phyloP scores from a whole-genome alignment of 169 alveolate species.

The Eimeria brunetti region DNA sequence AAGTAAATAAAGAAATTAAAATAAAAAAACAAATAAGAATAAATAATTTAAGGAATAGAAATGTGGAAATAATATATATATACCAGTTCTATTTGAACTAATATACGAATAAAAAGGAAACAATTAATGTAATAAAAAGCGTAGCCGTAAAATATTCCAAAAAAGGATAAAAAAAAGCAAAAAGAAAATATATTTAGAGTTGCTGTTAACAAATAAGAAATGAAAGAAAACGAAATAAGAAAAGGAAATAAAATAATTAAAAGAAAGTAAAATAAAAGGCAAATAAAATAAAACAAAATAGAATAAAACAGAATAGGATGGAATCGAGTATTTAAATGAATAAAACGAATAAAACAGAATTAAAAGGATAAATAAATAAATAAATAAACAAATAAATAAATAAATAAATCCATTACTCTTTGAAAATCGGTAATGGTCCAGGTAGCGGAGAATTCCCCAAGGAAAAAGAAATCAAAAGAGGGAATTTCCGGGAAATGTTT shows the following conservation, averaged over 20 bases:
- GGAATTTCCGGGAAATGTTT: neutral
- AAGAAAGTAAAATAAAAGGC: no score
- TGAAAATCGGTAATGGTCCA: constrained; percentile 71
- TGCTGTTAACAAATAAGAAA: no score
- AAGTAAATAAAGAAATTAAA: no score
- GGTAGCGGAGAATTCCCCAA: constrained; percentile 29
- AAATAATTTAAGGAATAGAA: neutral
- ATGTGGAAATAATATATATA: neutral
- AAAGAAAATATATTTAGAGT: neutral
- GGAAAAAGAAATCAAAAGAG: constrained; percentile 24
- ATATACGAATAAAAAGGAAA: neutral
- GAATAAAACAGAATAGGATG: neutral
- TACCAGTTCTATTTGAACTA: neutral
- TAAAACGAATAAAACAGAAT: no score
- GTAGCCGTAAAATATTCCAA: neutral
- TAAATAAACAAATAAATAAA: no score
- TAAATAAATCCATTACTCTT: no score
- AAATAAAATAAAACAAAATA: no score
- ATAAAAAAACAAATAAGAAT: no score
- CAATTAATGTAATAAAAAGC: neutral
- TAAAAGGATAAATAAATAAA: no score
- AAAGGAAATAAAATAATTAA: no score
- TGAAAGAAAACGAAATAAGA: neutral
- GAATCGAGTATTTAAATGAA: neutral
- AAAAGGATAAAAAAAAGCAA: neutral